Conservation (phyloP, 1,139 yeast species). For the Sporopachydermia cereana region DNA sequence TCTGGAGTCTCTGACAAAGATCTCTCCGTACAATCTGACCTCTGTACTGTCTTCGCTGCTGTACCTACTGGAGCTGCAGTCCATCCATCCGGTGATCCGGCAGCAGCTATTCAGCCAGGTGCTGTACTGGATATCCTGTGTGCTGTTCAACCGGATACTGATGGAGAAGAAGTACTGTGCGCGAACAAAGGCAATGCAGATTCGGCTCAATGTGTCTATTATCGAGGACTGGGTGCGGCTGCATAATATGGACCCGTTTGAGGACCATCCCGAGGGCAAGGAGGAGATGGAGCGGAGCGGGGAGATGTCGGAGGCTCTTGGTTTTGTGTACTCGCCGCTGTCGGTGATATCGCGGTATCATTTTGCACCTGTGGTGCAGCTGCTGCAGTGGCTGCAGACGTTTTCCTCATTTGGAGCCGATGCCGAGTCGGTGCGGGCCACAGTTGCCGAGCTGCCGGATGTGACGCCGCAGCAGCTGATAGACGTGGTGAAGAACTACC, state of each 20-base stretch:
- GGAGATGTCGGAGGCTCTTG: constrained; percentile 14
- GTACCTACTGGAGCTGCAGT: constrained; percentile 73
- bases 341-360: constrained; percentile 49
- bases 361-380: constrained; percentile 62
- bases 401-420: constrained; percentile 54
- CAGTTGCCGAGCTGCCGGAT: constrained; percentile 30
- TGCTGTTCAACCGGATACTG: constrained; percentile 62
- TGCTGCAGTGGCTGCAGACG: constrained; percentile 86
- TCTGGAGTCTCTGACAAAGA: constrained; percentile 55
- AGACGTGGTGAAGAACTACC: constrained; percentile 63
- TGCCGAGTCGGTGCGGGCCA: constrained; percentile 43
- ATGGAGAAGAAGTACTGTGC: constrained; percentile 58
- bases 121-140: constrained; percentile 64
- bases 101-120: constrained; percentile 73
- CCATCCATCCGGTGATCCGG: constrained; percentile 62
- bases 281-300: constrained; percentile 17
- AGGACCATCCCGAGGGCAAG: constrained; percentile 28
- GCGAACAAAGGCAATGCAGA: constrained; percentile 79
- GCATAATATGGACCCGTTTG: constrained; percentile 49
- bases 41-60: constrained; percentile 84
- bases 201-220: constrained; percentile 72
- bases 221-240: constrained; percentile 89
- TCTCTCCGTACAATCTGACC: constrained; percentile 77
- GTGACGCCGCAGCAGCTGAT: constrained; percentile 62
- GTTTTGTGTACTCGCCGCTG: constrained; percentile 22